phyloP scores from a whole-genome alignment of 208 protist species.

The Leishmania aethiopica region DNA sequence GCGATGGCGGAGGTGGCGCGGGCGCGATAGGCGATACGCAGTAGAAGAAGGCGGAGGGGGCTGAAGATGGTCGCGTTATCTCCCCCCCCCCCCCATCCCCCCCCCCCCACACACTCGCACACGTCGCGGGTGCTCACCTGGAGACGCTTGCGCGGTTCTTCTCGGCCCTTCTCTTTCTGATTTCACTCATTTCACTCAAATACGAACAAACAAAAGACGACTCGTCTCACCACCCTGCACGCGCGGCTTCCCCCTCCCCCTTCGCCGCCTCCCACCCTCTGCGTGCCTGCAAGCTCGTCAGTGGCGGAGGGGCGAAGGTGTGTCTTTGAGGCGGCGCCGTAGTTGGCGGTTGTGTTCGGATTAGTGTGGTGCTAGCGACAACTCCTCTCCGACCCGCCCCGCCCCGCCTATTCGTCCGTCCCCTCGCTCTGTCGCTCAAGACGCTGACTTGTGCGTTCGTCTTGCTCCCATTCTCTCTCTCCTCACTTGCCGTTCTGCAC shows the following conservation, averaged over 20 bases:
- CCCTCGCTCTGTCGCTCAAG: neutral
- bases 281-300: neutral
- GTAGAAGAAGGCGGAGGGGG: neutral
- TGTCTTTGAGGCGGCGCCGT: neutral
- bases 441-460: neutral
- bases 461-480: neutral
- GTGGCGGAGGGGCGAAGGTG: neutral
- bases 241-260: neutral
- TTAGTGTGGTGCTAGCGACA: neutral
- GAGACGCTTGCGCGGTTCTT: neutral
- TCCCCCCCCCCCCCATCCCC: too few species aligned
- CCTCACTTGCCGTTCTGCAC: neutral
- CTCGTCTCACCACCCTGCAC: neutral
- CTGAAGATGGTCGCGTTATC: neutral
- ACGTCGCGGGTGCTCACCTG: neutral
- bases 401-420: neutral
- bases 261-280: neutral
- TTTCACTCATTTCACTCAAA: neutral
- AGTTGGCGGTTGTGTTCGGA: constrained; percentile 18
- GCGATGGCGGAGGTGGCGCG: neutral
- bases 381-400: too few species aligned
- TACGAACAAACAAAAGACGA: neutral
- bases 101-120: neutral
- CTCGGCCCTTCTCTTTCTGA: neutral
- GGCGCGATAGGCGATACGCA: neutral